Percentiles rank a stretch among this genome's conserved stretches.
Conservation (phyloP, 1,284 basidiomycete species). For the Fistulinella cinereoalba region DNA sequence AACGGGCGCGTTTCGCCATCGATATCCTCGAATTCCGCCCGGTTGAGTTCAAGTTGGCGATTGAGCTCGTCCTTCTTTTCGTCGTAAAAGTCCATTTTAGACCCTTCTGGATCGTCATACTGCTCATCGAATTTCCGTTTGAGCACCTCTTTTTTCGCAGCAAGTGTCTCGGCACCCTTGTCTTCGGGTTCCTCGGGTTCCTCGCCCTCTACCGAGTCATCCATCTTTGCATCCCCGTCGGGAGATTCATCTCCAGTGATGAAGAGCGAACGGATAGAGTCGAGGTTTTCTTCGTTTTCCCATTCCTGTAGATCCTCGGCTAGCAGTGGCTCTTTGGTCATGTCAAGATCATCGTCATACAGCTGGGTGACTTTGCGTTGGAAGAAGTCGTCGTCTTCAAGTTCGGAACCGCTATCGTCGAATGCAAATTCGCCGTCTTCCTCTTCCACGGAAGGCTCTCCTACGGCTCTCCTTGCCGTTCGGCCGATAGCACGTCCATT, state of each 20-base stretch:
- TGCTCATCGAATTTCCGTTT: constrained; percentile 97
- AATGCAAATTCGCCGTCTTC: constrained; percentile 55
- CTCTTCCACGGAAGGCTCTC: constrained; percentile 36
- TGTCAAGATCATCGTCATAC: constrained; percentile 64
- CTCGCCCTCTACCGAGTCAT: constrained; percentile 38
- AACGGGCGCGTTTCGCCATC: constrained; percentile 77
- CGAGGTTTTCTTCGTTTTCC: constrained; percentile 82
- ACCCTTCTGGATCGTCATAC: constrained; percentile 85
- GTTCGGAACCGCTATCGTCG: constrained; percentile 79
- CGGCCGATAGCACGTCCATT: constrained; percentile 50
- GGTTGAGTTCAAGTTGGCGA: constrained; percentile 81
- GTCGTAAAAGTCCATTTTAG: constrained; percentile 84
- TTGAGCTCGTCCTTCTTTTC: constrained; percentile 92
- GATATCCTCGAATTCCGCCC: constrained; percentile 81
- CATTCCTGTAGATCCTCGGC: constrained; percentile 64
- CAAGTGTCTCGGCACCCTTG: constrained; percentile 57
- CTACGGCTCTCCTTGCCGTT: constrained; percentile 41
- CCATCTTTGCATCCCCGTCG: constrained; percentile 33
- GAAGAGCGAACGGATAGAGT: constrained; percentile 86
- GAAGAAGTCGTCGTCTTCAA: constrained; percentile 73
- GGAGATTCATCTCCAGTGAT: constrained; percentile 70
- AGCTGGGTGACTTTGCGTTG: constrained; percentile 46
- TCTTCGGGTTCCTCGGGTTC: constrained; percentile 39
- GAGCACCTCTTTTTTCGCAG: constrained; percentile 86
- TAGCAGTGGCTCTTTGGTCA: constrained; percentile 59